Percentiles rank a stretch among this genome's conserved stretches.
These are phyloP conservation scores for Aspergillus pseudoglaucus DNA, from an alignment of 2,329 filamentous ascomycete species.

Conservation along the genomic window DNA sequence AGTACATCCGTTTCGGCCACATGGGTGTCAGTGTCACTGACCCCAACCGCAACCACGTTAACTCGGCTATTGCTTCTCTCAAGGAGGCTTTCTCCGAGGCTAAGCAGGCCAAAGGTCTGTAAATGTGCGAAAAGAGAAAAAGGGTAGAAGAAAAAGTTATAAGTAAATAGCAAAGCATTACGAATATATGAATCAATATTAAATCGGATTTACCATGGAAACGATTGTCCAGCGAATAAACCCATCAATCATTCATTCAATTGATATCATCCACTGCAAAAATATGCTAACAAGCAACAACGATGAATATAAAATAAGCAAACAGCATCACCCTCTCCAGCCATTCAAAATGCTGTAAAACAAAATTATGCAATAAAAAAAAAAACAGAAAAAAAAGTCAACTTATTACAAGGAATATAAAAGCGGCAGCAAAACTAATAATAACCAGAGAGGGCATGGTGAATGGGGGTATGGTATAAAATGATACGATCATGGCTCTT, in stretches of 20 bases:
- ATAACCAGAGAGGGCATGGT: background rate
- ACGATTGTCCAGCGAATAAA: background rate
- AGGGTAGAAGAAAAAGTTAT: background rate
- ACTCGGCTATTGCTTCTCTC: conserved; percentile 73
- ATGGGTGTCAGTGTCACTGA: conserved; percentile 94
- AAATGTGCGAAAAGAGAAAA: conserved; percentile 7
- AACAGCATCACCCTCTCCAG: no score
- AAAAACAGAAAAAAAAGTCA: background rate
- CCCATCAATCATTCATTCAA: no score
- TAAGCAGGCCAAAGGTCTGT: conserved; percentile 53
- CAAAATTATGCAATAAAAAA: background rate
- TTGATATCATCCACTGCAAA: no score
- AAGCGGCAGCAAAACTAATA: background rate
- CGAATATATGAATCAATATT: background rate
- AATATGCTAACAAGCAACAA: no score
- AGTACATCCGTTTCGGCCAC: conserved; percentile 93
- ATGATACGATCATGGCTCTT: conserved; percentile 4
- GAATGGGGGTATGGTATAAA: background rate
- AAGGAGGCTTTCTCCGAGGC: conserved; percentile 68
- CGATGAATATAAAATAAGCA: no score
- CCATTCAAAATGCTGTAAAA: background rate
- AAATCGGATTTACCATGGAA: background rate
- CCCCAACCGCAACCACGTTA: conserved; percentile 70
- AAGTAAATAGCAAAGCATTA: background rate
- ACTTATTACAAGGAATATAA: conserved; percentile 2